A percentile compares a stretch with the other conserved stretches of the same genome.
phyloP scores from a whole-genome alignment of 2,329 filamentous ascomycete species.

The Alternaria hordeiaustralica region DNA sequence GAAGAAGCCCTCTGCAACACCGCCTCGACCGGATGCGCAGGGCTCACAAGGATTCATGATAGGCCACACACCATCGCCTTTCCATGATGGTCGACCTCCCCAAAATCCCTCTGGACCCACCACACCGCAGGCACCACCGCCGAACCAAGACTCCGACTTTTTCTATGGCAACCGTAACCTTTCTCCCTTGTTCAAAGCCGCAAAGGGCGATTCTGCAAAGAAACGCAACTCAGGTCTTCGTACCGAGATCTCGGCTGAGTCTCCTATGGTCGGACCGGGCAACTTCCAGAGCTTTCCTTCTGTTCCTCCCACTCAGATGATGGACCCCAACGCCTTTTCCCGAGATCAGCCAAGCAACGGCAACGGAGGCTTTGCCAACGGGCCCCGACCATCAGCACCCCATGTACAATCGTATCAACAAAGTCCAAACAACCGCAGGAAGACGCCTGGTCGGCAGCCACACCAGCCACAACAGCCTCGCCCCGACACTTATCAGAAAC shows the following conservation, averaged over 20 bases:
- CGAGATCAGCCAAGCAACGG: conserved; percentile 24
- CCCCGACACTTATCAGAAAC: conserved; percentile 30
- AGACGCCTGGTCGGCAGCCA: conserved; percentile 30
- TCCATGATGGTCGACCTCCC: conserved; percentile 41
- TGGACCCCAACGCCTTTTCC: conserved; percentile 28
- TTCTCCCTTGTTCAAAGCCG: conserved; percentile 57
- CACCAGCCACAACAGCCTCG: conserved; percentile 32
- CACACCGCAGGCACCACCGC: conserved; percentile 40
- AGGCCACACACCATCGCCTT: conserved; percentile 50
- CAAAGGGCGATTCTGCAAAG: conserved; percentile 50
- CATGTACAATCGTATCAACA: conserved; percentile 34
- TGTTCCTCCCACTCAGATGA: conserved; percentile 19
- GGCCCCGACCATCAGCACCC: conserved; percentile 35
- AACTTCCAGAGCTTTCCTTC: conserved; percentile 34
- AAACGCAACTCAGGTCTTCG: conserved; percentile 53
- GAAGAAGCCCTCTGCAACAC: conserved; percentile 34
- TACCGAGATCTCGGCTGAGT: conserved; percentile 50
- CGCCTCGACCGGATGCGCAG: conserved; percentile 30
- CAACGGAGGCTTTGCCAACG: conserved; percentile 17
- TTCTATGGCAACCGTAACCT: conserved; percentile 56
- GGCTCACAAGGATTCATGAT: conserved; percentile 29
- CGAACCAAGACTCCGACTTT: conserved; percentile 37
- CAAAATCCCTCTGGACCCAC: conserved; percentile 43
- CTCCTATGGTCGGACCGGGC: conserved; percentile 32
- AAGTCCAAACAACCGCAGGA: conserved; percentile 31